Conservation (phyloP, 768 basidiomycete species). For the Chalciporus sphaerocephalus region DNA sequence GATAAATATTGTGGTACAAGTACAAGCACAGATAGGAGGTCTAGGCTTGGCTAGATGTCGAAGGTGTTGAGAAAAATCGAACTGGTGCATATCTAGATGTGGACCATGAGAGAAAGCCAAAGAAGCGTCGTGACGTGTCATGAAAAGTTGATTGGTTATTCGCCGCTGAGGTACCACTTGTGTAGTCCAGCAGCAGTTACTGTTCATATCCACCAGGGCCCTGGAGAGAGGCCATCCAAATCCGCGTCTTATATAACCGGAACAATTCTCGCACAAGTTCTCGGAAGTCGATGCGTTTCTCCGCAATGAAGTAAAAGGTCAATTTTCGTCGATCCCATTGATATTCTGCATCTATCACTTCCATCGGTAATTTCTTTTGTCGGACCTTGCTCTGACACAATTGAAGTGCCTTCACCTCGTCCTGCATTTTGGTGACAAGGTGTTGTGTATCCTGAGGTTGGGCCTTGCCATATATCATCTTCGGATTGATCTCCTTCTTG, state of each 20-base stretch:
- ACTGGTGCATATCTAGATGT: slow-evolving; percentile 33
- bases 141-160: slow-evolving; percentile 17
- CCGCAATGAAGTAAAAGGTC: slow-evolving; percentile 96
- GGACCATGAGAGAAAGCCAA: slow-evolving; percentile 9
- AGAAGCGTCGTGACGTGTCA: slow-evolving; percentile 23
- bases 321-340: slow-evolving; percentile 99
- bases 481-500: slow-evolving; percentile 94
- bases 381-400: slow-evolving; percentile 89
- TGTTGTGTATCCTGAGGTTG: slow-evolving; percentile 75
- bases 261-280: slow-evolving; percentile 94
- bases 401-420: slow-evolving; percentile 89
- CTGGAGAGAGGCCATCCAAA: slow-evolving; percentile 90
- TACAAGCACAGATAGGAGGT: slow-evolving; percentile 21
- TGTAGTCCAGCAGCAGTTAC: slow-evolving; percentile 21
- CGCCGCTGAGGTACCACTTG: slow-evolving; percentile 4
- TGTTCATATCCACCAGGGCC: slow-evolving; percentile 44
- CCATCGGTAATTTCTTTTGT: slow-evolving; percentile 95
- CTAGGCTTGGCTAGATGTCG: slow-evolving; percentile 34
- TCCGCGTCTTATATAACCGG: slow-evolving; percentile 91
- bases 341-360: slow-evolving; percentile 97
- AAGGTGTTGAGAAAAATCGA: slow-evolving; percentile 3
- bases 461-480: slow-evolving; percentile 93
- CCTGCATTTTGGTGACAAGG: slow-evolving; percentile 76
- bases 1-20: slow-evolving; percentile 26
- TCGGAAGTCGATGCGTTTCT: slow-evolving; percentile 93